A percentile compares a stretch with the other conserved stretches of the same genome.
Evolutionary conservation across 2,329 filamentous ascomycete species (phyloP).

Genomic region (Ophiostoma quercus): DNA sequence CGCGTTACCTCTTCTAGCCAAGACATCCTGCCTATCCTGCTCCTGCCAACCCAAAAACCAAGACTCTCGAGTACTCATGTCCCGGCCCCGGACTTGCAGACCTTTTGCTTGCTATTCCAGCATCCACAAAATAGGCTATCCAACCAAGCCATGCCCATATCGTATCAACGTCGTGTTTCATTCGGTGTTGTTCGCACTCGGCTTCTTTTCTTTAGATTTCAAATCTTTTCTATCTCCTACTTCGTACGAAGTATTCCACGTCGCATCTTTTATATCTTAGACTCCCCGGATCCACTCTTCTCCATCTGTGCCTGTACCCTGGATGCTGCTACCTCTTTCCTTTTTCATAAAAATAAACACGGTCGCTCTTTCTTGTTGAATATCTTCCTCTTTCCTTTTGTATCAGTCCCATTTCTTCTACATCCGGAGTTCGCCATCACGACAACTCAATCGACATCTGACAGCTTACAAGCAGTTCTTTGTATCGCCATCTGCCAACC

Average conservation of each 20-base stretch:
- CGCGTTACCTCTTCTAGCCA: neutral
- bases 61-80: neutral
- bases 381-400: neutral
- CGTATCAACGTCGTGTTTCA: neutral
- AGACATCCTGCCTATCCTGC: too few species aligned
- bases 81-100: neutral
- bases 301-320: neutral
- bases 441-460: neutral
- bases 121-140: neutral
- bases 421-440: neutral
- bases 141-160: neutral
- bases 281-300: neutral
- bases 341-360: conserved; percentile 1
- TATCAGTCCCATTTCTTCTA: neutral
- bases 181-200: too few species aligned
- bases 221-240: too few species aligned
- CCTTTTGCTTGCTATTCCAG: neutral
- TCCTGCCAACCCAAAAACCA: too few species aligned
- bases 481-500: too few species aligned
- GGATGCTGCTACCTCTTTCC: neutral
- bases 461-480: neutral
- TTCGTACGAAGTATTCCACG: too few species aligned
- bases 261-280: neutral
- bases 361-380: neutral
- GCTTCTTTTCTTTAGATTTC: too few species aligned